These are phyloP conservation scores for Boletellus emodensis DNA, from an alignment of 768 basidiomycete species.

Conservation along the genomic window DNA sequence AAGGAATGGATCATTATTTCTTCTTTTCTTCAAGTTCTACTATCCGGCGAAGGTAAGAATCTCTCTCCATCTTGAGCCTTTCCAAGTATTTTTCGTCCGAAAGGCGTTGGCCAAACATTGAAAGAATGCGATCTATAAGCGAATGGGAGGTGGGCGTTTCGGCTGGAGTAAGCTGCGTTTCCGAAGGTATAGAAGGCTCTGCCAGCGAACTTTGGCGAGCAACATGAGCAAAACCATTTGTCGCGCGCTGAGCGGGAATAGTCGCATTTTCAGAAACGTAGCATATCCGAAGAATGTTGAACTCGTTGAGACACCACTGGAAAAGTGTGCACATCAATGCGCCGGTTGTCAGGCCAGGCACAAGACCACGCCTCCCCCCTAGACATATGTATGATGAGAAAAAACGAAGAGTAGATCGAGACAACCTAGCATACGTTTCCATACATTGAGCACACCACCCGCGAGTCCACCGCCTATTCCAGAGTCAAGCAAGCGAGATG, in stretches of 20 bases:
- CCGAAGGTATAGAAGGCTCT: conserved; percentile 3
- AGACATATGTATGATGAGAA: conserved; percentile 5
- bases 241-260: not conserved
- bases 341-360: conserved; percentile 59
- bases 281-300: conserved; percentile 56
- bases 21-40: conserved; percentile 47
- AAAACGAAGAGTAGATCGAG: not conserved
- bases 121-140: conserved; percentile 37
- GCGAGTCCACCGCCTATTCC: conserved; percentile 67
- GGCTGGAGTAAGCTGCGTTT: conserved; percentile 14
- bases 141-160: conserved; percentile 5
- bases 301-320: conserved; percentile 70
- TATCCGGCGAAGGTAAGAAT: conserved; percentile 52
- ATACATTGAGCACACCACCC: conserved; percentile 55
- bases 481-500: conserved; percentile 62
- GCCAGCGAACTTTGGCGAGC: not conserved
- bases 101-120: conserved; percentile 37
- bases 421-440: conserved; percentile 47
- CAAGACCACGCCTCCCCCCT: conserved; percentile 61
- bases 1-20: conserved; percentile 7
- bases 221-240: not conserved
- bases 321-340: conserved; percentile 54
- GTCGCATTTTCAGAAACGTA: conserved; percentile 40
- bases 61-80: conserved; percentile 29
- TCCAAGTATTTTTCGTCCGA: conserved; percentile 72